These are phyloP conservation scores for Ophiostoma himal-ulmi DNA, from an alignment of 2,329 filamentous ascomycete species.

Conservation along the genomic window DNA sequence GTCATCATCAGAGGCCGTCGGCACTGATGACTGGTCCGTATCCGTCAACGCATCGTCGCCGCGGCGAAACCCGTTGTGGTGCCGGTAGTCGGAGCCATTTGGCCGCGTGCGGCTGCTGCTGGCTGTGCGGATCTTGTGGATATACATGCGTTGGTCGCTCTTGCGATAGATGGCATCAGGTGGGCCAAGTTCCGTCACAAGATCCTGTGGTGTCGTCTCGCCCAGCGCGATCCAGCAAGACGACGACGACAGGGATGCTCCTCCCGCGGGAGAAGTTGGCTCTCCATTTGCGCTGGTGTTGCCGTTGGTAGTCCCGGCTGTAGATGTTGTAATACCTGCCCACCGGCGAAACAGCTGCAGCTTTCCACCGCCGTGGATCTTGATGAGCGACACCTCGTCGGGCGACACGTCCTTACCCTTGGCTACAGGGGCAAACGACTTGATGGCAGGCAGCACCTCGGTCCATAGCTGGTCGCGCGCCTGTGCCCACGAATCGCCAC, in stretches of 20 bases:
- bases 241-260: conserved; percentile 1
- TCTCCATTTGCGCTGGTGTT: background rate
- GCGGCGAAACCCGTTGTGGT: conserved; percentile 14
- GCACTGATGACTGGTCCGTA: conserved; percentile 68
- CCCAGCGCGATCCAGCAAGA: conserved; percentile 67
- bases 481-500: conserved; percentile 84
- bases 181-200: conserved; percentile 83
- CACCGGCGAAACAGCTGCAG: conserved; percentile 71
- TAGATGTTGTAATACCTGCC: conserved; percentile 34
- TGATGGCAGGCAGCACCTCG: conserved; percentile 64
- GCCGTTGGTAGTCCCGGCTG: background rate
- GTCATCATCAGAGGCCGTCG: conserved; percentile 66
- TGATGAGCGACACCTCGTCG: conserved; percentile 79
- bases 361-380: conserved; percentile 69
- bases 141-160: conserved; percentile 80
- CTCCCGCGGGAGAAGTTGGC: background rate
- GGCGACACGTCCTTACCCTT: conserved; percentile 74
- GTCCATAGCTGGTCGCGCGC: conserved; percentile 72
- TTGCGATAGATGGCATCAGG: conserved; percentile 93
- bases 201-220: conserved; percentile 84
- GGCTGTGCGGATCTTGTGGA: conserved; percentile 61
- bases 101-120: conserved; percentile 48
- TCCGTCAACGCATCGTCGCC: conserved; percentile 55
- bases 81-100: conserved; percentile 36
- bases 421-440: conserved; percentile 61